phyloP scores from a whole-genome alignment of 1,284 basidiomycete species.

The Leucoagaricus sp. region DNA sequence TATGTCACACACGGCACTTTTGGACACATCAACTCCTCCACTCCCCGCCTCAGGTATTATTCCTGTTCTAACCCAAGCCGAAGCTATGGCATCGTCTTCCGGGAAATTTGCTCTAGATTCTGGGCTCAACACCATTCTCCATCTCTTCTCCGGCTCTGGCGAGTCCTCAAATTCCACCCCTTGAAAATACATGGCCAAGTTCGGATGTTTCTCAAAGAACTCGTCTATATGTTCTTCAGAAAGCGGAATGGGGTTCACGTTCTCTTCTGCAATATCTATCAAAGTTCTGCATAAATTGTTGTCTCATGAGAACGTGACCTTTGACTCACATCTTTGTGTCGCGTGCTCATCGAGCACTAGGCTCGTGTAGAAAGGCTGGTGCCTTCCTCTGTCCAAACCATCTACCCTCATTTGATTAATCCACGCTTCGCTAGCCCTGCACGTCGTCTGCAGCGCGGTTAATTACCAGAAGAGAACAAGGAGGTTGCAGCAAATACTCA shows the following conservation, averaged over 20 bases:
- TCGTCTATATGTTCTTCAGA: constrained; percentile 21
- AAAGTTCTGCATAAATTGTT: background rate
- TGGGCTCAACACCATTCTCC: constrained; percentile 15
- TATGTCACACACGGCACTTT: background rate
- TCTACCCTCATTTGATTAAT: constrained; percentile 46
- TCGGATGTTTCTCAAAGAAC: constrained; percentile 11
- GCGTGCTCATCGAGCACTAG: constrained; percentile 35
- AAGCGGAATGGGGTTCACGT: constrained; percentile 33
- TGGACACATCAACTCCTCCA: background rate
- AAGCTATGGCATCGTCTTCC: constrained; percentile 16
- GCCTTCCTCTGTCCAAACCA: constrained; percentile 38
- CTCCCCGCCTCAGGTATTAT: background rate
- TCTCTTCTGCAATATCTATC: constrained; percentile 46
- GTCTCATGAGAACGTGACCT: background rate
- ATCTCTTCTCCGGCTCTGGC: background rate
- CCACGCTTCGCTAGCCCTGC: constrained; percentile 46
- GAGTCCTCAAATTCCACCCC: constrained; percentile 8
- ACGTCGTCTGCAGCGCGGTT: constrained; percentile 36
- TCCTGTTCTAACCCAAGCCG: constrained; percentile 11
- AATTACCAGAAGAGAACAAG: background rate
- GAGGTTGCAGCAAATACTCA: constrained; percentile 26
- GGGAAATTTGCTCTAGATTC: constrained; percentile 15
- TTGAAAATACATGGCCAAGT: constrained; percentile 12
- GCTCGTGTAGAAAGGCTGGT: constrained; percentile 56
- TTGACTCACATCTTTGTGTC: constrained; percentile 41